Evolutionary conservation across 1,284 basidiomycete genomes (phyloP).

Genomic region (Ustilago hordei): DNA sequence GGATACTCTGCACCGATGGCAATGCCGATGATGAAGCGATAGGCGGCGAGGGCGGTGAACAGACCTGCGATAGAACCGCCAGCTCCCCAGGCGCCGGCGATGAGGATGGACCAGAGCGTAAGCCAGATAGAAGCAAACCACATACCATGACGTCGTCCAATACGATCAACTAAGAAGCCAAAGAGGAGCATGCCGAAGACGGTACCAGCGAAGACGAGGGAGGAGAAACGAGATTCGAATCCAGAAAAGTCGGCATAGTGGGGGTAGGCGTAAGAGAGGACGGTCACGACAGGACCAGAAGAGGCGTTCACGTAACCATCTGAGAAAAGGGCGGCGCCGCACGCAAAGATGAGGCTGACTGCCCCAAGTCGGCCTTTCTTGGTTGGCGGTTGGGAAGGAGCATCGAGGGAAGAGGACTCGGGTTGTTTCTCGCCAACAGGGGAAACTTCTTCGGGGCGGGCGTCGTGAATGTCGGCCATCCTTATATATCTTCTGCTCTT

Average conservation of each 20-base stretch:
- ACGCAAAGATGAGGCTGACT: constrained; percentile 60
- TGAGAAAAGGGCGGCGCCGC: constrained; percentile 63
- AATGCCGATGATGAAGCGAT: constrained; percentile 72
- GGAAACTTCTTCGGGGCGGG: constrained; percentile 11
- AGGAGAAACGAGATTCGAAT: constrained; percentile 56
- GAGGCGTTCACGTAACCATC: constrained; percentile 65
- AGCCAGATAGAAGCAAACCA: constrained; percentile 71
- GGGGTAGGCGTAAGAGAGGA: constrained; percentile 51
- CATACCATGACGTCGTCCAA: constrained; percentile 91
- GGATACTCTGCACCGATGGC: constrained; percentile 87
- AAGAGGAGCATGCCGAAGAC: constrained; percentile 75
- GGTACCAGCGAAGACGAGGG: constrained; percentile 72
- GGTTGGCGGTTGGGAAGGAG: constrained; percentile 17
- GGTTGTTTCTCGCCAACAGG: constrained; percentile 26
- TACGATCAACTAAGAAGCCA: constrained; percentile 77
- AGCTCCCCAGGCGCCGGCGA: constrained; percentile 83
- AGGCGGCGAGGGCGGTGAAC: constrained; percentile 82
- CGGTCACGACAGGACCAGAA: constrained; percentile 53
- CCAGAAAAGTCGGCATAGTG: constrained; percentile 32
- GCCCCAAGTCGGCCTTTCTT: constrained; percentile 39
- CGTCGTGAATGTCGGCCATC: constrained; percentile 31
- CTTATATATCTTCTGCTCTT: background rate
- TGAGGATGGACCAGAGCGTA: constrained; percentile 72
- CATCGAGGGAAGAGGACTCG: constrained; percentile 6
- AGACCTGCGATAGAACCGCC: constrained; percentile 78